Evolutionary conservation across 306 rosid species (phyloP), one percentile per base, ranked within the genome.

Genomic region (Vachellia pachyceras): DNA sequence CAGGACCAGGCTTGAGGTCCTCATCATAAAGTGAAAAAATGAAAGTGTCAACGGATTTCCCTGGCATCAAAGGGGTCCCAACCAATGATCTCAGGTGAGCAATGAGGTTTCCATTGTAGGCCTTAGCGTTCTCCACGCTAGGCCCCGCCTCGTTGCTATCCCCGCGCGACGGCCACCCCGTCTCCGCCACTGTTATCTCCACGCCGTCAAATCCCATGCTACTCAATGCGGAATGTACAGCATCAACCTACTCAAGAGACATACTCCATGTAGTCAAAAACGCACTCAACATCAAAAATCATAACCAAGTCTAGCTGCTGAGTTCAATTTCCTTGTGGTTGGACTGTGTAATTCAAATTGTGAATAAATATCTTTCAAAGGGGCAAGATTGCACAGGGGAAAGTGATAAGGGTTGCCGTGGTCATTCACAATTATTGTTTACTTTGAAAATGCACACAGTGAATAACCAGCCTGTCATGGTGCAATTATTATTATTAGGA

Each of bases 1-100:
- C 40, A 0, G 89, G 91, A n/a, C 97, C 97, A 13, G 94, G 77
- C 78, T 92, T 92, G 84, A 88, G 78, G 73, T 92, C 64, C 79
- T 92, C 97, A 17, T 92, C 92, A 57, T 89, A 92, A 45, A 92
- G 89, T 0, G 95, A 94, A 80, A 88, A 91, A 36, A 91, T 86
- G 75, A 84, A 92, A 0, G 92, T 91, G 44, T 90, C 90, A 46
- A 91, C 94, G 10, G 97, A 91, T 76, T 89, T 91, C 4, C 92
- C 91, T 37, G 97, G 95, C 90, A 91, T 89, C 82, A 91, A 40
- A 14, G 95, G 97, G 13, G 97, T 92, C 49, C 97, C 94, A 82
- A 87, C 92, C 89, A 85, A 3, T 54, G 92, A 92, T 64, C 97
- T 86, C 52, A 92, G 97, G 68, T 91, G 97, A 4, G 89, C 78